A percentile compares a stretch with the other conserved stretches of the same genome.
Evolutionary conservation across 352 stramenopile genomes (phyloP).

Genomic region (Phytopythium helicoides): DNA sequence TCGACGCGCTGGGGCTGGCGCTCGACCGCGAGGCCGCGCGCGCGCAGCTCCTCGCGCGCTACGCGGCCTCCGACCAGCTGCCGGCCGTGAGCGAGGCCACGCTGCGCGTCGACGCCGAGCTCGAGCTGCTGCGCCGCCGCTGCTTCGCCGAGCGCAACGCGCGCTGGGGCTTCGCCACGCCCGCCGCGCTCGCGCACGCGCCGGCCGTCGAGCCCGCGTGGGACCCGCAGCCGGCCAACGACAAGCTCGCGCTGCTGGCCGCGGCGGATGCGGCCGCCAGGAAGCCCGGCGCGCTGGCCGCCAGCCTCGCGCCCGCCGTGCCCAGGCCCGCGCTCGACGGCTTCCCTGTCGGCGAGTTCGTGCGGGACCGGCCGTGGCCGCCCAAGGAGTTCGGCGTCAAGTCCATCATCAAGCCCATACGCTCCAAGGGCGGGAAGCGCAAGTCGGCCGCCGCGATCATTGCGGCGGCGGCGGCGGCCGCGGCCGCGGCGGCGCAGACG

Average conservation of each 20-base stretch:
- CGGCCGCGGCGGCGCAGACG: constrained; percentile 16
- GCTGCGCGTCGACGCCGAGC: constrained; percentile 72
- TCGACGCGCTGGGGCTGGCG: constrained; percentile 27
- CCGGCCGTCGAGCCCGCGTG: constrained; percentile 23
- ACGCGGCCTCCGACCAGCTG: constrained; percentile 30
- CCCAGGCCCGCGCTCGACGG: constrained; percentile 15
- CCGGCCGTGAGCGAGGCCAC: constrained; percentile 52
- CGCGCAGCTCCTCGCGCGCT: constrained; percentile 35
- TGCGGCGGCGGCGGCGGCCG: constrained; percentile 44
- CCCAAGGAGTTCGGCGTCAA: constrained; percentile 76
- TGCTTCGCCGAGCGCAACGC: constrained; percentile 80
- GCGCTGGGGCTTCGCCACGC: constrained; percentile 49
- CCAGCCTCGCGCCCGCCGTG: background rate
- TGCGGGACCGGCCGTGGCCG: constrained; percentile 71
- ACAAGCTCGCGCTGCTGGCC: constrained; percentile 30
- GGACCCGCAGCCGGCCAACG: constrained; percentile 35
- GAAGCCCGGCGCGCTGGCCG: constrained; percentile 8
- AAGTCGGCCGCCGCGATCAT: constrained; percentile 47
- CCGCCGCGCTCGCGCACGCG: constrained; percentile 45
- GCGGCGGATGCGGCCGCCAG: constrained; percentile 1
- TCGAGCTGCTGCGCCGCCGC: constrained; percentile 64
- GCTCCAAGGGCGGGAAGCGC: constrained; percentile 46
- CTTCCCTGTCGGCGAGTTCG: constrained; percentile 24
- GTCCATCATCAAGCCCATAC: constrained; percentile 34
- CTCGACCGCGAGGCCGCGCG: constrained; percentile 33